These are phyloP conservation scores for Microdochium nivale DNA, from an alignment of 2,329 filamentous ascomycete species.

Conservation along the genomic window DNA sequence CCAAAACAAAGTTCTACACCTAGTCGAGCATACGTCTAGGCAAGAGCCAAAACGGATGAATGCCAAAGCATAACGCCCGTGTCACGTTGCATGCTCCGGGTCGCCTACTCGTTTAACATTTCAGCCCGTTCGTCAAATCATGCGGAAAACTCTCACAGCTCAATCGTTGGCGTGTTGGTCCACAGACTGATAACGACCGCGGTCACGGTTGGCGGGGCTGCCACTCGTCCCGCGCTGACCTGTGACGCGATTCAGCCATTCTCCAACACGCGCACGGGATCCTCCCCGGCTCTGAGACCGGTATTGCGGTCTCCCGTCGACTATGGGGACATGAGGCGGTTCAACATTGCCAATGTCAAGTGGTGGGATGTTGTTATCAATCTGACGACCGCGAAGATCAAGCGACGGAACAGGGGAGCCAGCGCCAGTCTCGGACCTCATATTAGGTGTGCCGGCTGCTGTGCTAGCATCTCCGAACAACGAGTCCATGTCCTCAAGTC, in stretches of 20 bases:
- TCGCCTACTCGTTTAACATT: too few species aligned
- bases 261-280: constrained; percentile 25
- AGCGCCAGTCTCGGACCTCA: constrained; percentile 65
- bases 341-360: constrained; percentile 57
- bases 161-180: constrained; percentile 29
- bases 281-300: constrained; percentile 18
- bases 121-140: background rate
- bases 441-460: constrained; percentile 65
- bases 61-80: too few species aligned
- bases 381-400: constrained; percentile 53
- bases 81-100: too few species aligned
- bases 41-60: too few species aligned
- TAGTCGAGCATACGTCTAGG: background rate
- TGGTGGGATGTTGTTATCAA: constrained; percentile 65
- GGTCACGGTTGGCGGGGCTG: constrained; percentile 21
- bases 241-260: constrained; percentile 37
- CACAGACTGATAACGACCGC: constrained; percentile 28
- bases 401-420: constrained; percentile 75
- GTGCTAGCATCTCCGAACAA: constrained; percentile 92
- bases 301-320: constrained; percentile 32
- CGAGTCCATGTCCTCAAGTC: constrained; percentile 92
- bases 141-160: background rate
- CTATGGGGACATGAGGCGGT: constrained; percentile 54
- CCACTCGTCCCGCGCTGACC: constrained; percentile 25
- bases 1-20: background rate